phyloP scores from a whole-genome alignment of 1,284 basidiomycete species.

The Ceratobasidium sp. region DNA sequence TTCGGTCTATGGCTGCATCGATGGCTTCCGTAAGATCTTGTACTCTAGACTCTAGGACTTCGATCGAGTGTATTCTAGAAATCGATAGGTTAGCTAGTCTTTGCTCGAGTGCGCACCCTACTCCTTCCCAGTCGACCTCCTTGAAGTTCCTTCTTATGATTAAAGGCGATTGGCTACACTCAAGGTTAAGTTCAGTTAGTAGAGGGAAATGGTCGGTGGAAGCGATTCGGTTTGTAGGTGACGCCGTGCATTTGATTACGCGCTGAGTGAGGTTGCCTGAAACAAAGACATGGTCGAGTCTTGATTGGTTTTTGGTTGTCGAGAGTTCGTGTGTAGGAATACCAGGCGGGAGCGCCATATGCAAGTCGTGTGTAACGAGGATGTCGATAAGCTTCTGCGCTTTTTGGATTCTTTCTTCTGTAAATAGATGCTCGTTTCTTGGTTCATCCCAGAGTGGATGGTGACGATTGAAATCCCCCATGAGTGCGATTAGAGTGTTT shows the following conservation, averaged over 20 bases:
- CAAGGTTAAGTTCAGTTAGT: too few species aligned
- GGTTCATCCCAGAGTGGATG: background rate
- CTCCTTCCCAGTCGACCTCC: constrained; percentile 31
- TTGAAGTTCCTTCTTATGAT: background rate
- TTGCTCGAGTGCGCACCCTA: background rate
- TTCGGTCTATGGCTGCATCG: too few species aligned
- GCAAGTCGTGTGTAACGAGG: background rate
- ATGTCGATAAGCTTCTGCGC: background rate
- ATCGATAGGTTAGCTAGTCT: background rate
- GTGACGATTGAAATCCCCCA: background rate
- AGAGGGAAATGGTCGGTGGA: too few species aligned
- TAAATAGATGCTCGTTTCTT: background rate
- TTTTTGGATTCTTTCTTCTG: background rate
- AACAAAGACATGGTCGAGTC: background rate
- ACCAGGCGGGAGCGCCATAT: background rate
- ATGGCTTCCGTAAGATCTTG: too few species aligned
- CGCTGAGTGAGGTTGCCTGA: background rate
- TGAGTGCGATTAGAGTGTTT: background rate
- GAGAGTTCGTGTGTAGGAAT: background rate
- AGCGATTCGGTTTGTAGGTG: too few species aligned
- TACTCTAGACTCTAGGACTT: too few species aligned
- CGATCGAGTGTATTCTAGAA: too few species aligned
- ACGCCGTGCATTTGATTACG: background rate
- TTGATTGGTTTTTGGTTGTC: background rate
- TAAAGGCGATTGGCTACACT: too few species aligned